Evolutionary conservation across 106 monocot genomes (phyloP).

Genomic region (Xerophyta viscosa): DNA sequence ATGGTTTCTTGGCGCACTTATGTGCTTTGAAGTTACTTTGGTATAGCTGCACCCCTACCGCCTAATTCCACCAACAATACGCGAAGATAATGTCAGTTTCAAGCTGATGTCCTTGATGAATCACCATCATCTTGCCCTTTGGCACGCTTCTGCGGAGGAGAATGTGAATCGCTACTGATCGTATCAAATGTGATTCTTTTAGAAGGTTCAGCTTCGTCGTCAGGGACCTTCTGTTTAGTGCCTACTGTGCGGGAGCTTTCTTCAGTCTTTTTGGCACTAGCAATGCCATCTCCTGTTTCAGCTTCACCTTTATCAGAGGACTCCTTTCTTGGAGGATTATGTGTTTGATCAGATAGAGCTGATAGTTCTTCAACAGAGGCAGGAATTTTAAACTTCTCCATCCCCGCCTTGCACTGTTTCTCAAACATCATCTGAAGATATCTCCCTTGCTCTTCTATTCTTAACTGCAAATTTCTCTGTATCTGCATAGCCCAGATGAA

Average conservation of each 20-base stretch:
- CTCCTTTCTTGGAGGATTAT: conserved; percentile 8
- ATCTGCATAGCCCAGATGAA: too few relatives aligned
- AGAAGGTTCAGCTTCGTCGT: background rate
- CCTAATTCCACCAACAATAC: too few relatives aligned
- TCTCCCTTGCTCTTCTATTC: conserved; percentile 82
- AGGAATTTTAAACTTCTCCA: conserved; percentile 15
- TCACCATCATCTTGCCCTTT: conserved; percentile 11
- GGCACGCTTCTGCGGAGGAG: conserved; percentile 8
- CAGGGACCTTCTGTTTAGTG: conserved; percentile 4
- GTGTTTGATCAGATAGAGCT: conserved; percentile 7
- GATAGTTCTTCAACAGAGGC: conserved; percentile 8
- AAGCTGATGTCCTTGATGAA: background rate
- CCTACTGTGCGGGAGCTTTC: conserved; percentile 3
- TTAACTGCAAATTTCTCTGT: conserved; percentile 62
- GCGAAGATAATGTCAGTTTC: background rate
- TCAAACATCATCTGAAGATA: conserved; percentile 79
- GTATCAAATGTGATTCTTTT: background rate
- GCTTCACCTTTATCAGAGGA: conserved; percentile 5
- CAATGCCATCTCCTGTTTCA: background rate
- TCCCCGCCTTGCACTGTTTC: conserved; percentile 39
- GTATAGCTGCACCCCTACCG: too few relatives aligned
- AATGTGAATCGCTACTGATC: background rate
- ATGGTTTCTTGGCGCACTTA: too few relatives aligned
- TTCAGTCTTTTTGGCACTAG: background rate
- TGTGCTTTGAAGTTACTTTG: too few relatives aligned